These are phyloP conservation scores for Candida tammaniensis DNA, from an alignment of 805 yeast genomes.

Conservation along the genomic window DNA sequence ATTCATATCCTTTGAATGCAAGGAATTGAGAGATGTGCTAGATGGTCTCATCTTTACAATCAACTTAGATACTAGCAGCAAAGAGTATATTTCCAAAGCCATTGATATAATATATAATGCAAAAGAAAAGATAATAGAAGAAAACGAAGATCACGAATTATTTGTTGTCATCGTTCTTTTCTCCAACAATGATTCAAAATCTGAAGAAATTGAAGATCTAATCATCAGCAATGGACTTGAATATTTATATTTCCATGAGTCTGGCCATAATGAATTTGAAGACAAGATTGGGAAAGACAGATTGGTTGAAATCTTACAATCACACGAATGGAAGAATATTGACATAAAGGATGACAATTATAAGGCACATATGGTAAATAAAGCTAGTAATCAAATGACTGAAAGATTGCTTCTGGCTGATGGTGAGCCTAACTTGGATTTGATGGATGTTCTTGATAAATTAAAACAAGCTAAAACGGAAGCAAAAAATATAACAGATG, in stretches of 20 bases:
- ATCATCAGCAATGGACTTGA: constrained; percentile 41
- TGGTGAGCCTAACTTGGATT: constrained; percentile 15
- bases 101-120: constrained; percentile 14
- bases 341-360: constrained; percentile 15
- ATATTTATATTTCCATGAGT: constrained; percentile 30
- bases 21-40: constrained; percentile 43
- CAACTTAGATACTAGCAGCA: constrained; percentile 20
- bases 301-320: constrained; percentile 44
- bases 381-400: constrained; percentile 23
- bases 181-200: constrained; percentile 6
- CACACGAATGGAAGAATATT: constrained; percentile 45
- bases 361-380: constrained; percentile 19
- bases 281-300: constrained; percentile 45
- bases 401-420: constrained; percentile 19
- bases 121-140: constrained; percentile 4
- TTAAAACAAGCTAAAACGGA: constrained; percentile 34
- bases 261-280: constrained; percentile 38
- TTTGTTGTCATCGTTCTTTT: constrained; percentile 31
- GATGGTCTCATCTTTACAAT: constrained; percentile 47
- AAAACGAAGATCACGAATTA: constrained; percentile 10
- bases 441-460: constrained; percentile 30
- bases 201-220: constrained; percentile 36
- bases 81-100: constrained; percentile 19
- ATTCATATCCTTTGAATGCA: constrained; percentile 32
- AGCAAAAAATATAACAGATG: constrained; percentile 6